Conservation (phyloP, 306 rosid genomes). For the peach (Prunus persica) region DNA sequence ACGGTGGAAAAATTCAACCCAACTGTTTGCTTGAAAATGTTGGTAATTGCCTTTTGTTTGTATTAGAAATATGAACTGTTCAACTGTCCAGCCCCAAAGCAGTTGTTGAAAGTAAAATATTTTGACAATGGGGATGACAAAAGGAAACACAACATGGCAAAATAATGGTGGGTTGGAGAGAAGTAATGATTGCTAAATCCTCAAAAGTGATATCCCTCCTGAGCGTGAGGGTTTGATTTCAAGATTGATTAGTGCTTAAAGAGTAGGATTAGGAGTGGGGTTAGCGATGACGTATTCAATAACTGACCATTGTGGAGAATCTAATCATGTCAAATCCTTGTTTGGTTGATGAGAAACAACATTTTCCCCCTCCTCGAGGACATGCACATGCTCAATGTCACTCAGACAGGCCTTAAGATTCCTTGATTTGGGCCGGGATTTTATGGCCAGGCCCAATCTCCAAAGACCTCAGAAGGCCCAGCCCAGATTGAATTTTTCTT, state of each 20-base stretch:
- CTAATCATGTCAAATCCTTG: constrained; percentile 35
- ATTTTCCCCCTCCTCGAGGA: neutral
- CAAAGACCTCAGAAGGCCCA: neutral
- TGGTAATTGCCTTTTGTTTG: neutral
- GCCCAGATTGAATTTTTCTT: neutral
- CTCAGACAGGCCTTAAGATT: too few relatives aligned
- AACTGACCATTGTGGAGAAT: constrained; percentile 21
- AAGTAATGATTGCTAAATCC: constrained; percentile 52
- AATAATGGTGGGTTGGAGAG: neutral
- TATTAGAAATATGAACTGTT: neutral
- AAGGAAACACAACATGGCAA: neutral
- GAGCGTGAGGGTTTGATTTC: constrained; percentile 12
- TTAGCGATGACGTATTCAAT: constrained; percentile 4
- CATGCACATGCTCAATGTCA: neutral
- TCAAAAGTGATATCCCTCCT: constrained; percentile 32
- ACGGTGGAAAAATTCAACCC: neutral
- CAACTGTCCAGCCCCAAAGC: too few relatives aligned
- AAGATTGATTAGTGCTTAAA: neutral
- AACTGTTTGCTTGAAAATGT: neutral
- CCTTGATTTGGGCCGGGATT: neutral
- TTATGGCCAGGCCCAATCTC: neutral
- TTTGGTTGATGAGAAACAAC: neutral
- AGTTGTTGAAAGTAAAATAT: neutral
- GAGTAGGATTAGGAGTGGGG: constrained; percentile 2
- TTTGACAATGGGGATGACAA: neutral